These are phyloP conservation scores for Chlamydomonas applanata DNA, from an alignment of 139 green algal species.

Conservation along the genomic window DNA sequence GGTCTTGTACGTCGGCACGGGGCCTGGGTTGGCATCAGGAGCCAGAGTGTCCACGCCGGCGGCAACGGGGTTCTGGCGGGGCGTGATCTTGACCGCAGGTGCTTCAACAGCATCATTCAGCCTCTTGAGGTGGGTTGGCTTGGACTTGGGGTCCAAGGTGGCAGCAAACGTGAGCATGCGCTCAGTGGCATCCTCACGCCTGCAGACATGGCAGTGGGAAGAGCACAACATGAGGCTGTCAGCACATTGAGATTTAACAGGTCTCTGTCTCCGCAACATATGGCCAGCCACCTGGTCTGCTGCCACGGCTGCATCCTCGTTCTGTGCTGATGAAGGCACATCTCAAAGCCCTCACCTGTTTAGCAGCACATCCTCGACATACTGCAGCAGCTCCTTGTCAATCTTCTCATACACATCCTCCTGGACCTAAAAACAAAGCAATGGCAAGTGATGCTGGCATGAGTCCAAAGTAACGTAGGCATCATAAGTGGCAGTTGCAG, in stretches of 20 bases:
- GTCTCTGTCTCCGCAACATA: too few relatives aligned
- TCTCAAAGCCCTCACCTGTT: constrained; percentile 78
- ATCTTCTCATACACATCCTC: constrained; percentile 95
- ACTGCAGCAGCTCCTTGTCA: constrained; percentile 96
- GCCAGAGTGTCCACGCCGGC: constrained; percentile 46
- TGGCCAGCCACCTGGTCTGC: too few relatives aligned
- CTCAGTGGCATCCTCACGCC: constrained; percentile 65
- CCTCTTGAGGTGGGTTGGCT: constrained; percentile 27
- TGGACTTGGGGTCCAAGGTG: constrained; percentile 35
- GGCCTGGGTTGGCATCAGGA: constrained; percentile 33
- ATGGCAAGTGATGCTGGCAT: too few relatives aligned
- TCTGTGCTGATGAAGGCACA: too few relatives aligned
- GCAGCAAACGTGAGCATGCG: constrained; percentile 72
- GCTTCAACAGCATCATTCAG: constrained; percentile 22
- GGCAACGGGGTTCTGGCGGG: constrained; percentile 54
- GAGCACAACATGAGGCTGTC: too few relatives aligned
- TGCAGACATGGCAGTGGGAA: too few relatives aligned
- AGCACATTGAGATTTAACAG: too few relatives aligned
- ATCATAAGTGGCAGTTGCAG: too few relatives aligned
- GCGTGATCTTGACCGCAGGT: constrained; percentile 31
- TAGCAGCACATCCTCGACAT: constrained; percentile 96
- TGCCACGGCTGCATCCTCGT: not conserved
- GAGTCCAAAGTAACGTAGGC: not conserved
- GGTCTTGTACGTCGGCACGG: constrained; percentile 55
- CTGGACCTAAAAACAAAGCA: constrained; percentile 52